These are phyloP conservation scores for Quillaja saponaria DNA, from an alignment of 306 rosid species.

Conservation along the genomic window DNA sequence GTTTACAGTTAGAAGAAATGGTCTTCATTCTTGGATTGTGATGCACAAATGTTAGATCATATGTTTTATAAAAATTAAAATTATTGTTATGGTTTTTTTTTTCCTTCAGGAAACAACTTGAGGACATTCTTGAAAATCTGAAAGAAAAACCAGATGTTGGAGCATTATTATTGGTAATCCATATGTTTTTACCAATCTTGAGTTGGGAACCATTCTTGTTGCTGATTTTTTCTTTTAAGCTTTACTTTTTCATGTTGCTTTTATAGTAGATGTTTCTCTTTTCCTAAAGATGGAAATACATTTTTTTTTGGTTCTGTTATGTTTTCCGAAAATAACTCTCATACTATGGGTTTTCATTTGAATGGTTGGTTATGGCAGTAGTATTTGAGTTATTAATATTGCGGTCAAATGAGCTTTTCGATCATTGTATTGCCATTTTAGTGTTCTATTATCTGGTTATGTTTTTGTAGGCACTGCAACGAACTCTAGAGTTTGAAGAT, in stretches of 20 bases:
- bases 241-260: neutral
- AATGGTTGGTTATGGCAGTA: neutral
- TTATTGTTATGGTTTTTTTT: conserved; percentile 30
- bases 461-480: conserved; percentile 78
- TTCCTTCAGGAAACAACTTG: conserved; percentile 94
- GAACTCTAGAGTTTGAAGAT: conserved; percentile 97
- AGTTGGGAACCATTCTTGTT: conserved; percentile 18
- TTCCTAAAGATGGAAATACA: too few relatives aligned
- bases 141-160: conserved; percentile 98
- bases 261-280: too few relatives aligned
- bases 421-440: conserved; percentile 28
- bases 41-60: neutral
- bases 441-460: conserved; percentile 32
- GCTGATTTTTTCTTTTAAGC: neutral
- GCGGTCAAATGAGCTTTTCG: conserved; percentile 9
- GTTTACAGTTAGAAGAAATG: too few relatives aligned
- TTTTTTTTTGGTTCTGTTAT: conserved; percentile 2
- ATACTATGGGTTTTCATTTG: conserved; percentile 4
- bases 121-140: conserved; percentile 79
- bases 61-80: neutral
- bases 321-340: conserved; percentile 3
- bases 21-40: conserved; percentile 13
- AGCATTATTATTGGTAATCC: conserved; percentile 74
- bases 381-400: conserved; percentile 5
- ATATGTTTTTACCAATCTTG: conserved; percentile 6